Evolutionary conservation across 2,329 filamentous ascomycete genomes (phyloP).

Genomic region (Dendryphion nanum): DNA sequence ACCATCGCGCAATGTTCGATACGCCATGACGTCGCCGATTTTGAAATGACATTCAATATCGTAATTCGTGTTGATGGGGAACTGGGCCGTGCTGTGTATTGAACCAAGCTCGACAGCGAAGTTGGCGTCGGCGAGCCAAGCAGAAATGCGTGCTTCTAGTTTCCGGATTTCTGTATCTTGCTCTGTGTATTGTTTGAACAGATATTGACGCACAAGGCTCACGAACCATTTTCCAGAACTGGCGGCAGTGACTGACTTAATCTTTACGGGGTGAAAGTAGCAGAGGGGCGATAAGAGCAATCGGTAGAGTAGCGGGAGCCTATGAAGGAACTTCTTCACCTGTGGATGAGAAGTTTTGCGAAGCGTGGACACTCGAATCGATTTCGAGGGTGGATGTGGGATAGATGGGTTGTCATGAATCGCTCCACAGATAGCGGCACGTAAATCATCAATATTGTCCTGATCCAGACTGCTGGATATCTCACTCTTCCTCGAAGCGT

Average conservation of each 20-base stretch:
- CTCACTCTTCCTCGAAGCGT: constrained; percentile 25
- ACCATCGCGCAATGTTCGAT: constrained; percentile 46
- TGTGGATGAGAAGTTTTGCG: constrained; percentile 43
- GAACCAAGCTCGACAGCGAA: constrained; percentile 51
- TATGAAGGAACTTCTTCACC: constrained; percentile 47
- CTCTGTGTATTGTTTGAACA: constrained; percentile 51
- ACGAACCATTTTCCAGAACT: constrained; percentile 53
- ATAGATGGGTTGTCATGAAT: constrained; percentile 50
- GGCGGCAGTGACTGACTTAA: constrained; percentile 51
- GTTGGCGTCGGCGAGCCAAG: constrained; percentile 54
- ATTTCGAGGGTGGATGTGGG: constrained; percentile 50
- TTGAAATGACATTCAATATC: constrained; percentile 49
- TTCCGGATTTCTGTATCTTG: constrained; percentile 45
- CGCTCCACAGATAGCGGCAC: constrained; percentile 51
- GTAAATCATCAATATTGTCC: constrained; percentile 44
- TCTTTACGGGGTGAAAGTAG: constrained; percentile 53
- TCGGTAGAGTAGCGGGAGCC: constrained; percentile 51
- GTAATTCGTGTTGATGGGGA: constrained; percentile 49
- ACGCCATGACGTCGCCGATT: constrained; percentile 51
- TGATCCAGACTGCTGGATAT: constrained; percentile 32
- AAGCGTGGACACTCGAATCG: constrained; percentile 51
- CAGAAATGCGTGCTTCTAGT: constrained; percentile 47
- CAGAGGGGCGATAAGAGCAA: constrained; percentile 49
- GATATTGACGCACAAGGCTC: constrained; percentile 45
- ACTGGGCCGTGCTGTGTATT: constrained; percentile 46